phyloP scores from a whole-genome alignment of 163 green algal species.

The Scenedesmus sp. region DNA sequence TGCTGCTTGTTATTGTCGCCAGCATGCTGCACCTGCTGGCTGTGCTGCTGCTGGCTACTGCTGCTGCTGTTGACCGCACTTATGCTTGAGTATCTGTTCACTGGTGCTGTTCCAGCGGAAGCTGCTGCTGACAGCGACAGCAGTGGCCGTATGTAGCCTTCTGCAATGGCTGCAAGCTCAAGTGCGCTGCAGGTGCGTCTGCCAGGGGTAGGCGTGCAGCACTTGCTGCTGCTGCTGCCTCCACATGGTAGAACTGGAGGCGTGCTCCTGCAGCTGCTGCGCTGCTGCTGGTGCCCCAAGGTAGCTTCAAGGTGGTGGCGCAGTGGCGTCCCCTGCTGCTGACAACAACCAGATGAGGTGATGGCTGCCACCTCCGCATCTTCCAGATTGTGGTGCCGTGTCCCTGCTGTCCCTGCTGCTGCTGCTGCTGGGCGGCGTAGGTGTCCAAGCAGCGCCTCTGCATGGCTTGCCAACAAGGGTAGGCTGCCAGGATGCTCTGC shows the following conservation, averaged over 20 bases:
- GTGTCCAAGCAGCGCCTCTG: not conserved
- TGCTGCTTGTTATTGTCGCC: not conserved
- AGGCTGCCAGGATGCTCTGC: not conserved
- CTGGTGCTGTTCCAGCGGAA: not conserved
- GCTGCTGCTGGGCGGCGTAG: not conserved
- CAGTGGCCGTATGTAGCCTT: not conserved
- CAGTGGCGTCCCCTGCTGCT: not conserved
- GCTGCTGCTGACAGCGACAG: not conserved
- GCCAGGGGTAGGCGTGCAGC: not conserved
- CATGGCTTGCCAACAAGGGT: not conserved
- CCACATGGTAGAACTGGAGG: not conserved
- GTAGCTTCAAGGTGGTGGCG: not conserved
- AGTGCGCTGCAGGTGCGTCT: not conserved
- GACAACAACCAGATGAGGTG: not conserved
- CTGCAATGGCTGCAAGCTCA: not conserved
- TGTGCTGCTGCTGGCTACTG: not conserved
- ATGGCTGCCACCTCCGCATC: constrained; percentile 11
- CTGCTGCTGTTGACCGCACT: not conserved
- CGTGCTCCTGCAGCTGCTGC: not conserved
- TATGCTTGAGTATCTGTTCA: not conserved
- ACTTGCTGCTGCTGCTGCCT: not conserved
- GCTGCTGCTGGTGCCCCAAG: not conserved
- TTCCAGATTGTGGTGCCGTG: not conserved
- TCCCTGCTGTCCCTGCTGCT: not conserved
- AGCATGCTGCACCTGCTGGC: not conserved